Conservation (phyloP, 1,284 basidiomycete genomes). For the Ceratobasidium papillatum region DNA sequence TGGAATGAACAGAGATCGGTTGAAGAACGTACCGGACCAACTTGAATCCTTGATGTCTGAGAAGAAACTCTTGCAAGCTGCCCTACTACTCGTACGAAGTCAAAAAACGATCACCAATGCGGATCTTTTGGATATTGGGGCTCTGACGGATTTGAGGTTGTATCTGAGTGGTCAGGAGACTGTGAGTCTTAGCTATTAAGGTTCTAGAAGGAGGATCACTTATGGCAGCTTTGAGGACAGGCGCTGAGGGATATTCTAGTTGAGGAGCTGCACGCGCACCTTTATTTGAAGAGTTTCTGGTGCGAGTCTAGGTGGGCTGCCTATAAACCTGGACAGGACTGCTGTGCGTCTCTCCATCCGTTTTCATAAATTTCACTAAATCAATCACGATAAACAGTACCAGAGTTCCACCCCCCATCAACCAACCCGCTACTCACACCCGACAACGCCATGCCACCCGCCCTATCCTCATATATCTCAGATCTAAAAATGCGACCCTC, state of each 20-base stretch:
- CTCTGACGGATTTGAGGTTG: slow-evolving; percentile 85
- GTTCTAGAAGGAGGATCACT: not conserved
- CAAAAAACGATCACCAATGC: slow-evolving; percentile 90
- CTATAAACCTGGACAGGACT: slow-evolving; percentile 82
- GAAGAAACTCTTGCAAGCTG: slow-evolving; percentile 90
- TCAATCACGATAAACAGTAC: slow-evolving; percentile 56
- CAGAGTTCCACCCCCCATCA: slow-evolving; percentile 64
- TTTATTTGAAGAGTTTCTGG: slow-evolving; percentile 98
- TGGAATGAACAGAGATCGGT: slow-evolving; percentile 71
- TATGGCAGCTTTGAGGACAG: slow-evolving; percentile 54
- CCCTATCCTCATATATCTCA: slow-evolving; percentile 56
- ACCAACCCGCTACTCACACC: slow-evolving; percentile 55
- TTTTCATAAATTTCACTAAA: not conserved
- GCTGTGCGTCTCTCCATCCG: slow-evolving; percentile 61
- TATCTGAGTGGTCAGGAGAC: slow-evolving; percentile 91
- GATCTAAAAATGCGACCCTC: slow-evolving; percentile 73
- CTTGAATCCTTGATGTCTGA: slow-evolving; percentile 96
- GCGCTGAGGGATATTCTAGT: slow-evolving; percentile 90
- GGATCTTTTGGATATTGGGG: slow-evolving; percentile 95
- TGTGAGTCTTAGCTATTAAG: slow-evolving; percentile 57
- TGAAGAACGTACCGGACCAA: slow-evolving; percentile 91
- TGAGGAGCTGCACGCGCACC: slow-evolving; percentile 95
- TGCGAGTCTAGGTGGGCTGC: slow-evolving; percentile 91
- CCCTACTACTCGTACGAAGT: slow-evolving; percentile 86
- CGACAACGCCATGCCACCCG: slow-evolving; percentile 34